Percentiles rank a stretch among this genome's conserved stretches.
These are phyloP conservation scores for Plectosphaerella sp. DNA, from an alignment of 2,329 filamentous ascomycete genomes.

Conservation along the genomic window DNA sequence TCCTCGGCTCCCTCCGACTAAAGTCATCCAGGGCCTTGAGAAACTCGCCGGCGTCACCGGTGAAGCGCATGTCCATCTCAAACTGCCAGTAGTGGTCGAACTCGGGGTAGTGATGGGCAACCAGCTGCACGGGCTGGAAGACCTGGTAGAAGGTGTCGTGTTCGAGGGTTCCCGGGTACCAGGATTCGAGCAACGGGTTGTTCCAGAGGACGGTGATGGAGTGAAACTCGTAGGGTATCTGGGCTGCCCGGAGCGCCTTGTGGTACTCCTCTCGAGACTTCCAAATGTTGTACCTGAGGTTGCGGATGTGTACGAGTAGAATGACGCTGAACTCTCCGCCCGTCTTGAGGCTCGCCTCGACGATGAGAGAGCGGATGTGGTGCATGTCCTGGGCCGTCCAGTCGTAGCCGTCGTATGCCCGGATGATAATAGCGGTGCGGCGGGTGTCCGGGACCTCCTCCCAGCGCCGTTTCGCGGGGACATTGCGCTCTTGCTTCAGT, in stretches of 20 bases:
- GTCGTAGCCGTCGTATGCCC: constrained; percentile 74
- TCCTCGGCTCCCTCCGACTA: constrained; percentile 63
- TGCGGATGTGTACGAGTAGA: constrained; percentile 80
- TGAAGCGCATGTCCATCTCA: constrained; percentile 64
- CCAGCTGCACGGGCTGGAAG: constrained; percentile 60
- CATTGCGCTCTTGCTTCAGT: constrained; percentile 33
- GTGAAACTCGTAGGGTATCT: constrained; percentile 70
- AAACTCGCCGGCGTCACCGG: constrained; percentile 67
- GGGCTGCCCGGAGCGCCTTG: constrained; percentile 58
- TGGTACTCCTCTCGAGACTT: constrained; percentile 71
- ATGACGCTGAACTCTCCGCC: constrained; percentile 80
- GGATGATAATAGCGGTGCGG: constrained; percentile 72
- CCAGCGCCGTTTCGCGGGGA: constrained; percentile 19
- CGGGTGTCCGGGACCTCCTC: constrained; percentile 20
- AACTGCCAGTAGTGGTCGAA: constrained; percentile 68
- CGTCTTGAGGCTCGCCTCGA: constrained; percentile 71
- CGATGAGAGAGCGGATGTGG: constrained; percentile 76
- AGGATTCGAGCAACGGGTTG: constrained; percentile 74
- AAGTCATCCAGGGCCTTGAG: constrained; percentile 64
- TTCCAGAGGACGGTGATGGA: constrained; percentile 81
- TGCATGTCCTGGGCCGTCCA: constrained; percentile 76
- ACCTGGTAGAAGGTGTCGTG: constrained; percentile 66
- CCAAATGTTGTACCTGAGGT: constrained; percentile 72
- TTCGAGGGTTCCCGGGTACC: constrained; percentile 61
- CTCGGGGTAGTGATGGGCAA: constrained; percentile 57